Evolutionary conservation across 2,329 filamentous ascomycete genomes (phyloP).

Genomic region (Cryoendolithus antarcticus): DNA sequence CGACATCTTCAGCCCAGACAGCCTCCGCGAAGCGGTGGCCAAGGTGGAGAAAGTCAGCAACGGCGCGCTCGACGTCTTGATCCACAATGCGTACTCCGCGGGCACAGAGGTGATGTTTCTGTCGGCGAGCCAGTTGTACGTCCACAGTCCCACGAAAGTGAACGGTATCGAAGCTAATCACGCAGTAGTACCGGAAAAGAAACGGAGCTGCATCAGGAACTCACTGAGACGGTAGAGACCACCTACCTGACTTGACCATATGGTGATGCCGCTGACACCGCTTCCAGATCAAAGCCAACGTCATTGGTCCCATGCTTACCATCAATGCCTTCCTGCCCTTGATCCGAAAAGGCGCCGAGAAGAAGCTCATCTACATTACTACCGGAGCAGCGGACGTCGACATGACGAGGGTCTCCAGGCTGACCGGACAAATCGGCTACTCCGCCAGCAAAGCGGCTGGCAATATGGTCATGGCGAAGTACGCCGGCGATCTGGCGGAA

Average conservation of each 20-base stretch:
- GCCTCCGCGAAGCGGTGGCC: slow-evolving; percentile 24
- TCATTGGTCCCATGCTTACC: slow-evolving; percentile 15
- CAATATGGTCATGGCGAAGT: slow-evolving; percentile 18
- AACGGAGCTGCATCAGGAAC: too few species aligned
- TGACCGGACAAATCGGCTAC: slow-evolving; percentile 12
- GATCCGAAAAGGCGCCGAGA: slow-evolving; percentile 12
- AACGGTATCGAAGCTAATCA: too few species aligned
- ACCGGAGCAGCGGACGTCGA: slow-evolving; percentile 15
- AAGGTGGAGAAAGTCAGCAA: slow-evolving; percentile 14
- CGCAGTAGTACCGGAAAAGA: too few species aligned
- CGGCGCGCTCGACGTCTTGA: slow-evolving; percentile 18
- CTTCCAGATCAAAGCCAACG: slow-evolving; percentile 11
- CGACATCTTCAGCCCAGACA: slow-evolving; percentile 30
- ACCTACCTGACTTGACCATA: too few species aligned
- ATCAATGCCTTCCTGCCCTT: slow-evolving; percentile 18
- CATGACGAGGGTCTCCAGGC: slow-evolving; percentile 12
- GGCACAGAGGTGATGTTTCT: background rate
- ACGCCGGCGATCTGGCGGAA: slow-evolving; percentile 13
- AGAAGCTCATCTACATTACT: slow-evolving; percentile 17
- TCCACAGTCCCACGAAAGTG: too few species aligned
- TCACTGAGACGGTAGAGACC: too few species aligned
- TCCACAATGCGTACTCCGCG: slow-evolving; percentile 22
- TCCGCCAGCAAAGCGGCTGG: slow-evolving; percentile 17
- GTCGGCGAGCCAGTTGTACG: too few species aligned
- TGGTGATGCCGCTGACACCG: too few species aligned